phyloP scores from a whole-genome alignment of 2,329 filamentous ascomycete genomes.

The Epichloe hybrida region DNA sequence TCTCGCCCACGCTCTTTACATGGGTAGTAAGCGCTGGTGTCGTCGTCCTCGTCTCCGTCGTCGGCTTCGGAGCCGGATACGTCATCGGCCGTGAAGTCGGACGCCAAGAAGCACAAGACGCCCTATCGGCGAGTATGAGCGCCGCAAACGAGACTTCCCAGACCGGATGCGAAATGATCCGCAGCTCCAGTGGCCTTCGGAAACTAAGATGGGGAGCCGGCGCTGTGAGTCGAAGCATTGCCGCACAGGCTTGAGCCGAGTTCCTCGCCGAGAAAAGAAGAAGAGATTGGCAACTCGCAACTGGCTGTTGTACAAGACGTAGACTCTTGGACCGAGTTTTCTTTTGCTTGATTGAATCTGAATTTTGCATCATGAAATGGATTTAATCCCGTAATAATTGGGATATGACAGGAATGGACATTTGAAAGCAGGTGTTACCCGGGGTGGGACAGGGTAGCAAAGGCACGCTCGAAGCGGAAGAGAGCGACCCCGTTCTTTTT shows the following conservation, averaged over 20 bases:
- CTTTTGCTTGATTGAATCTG: not conserved
- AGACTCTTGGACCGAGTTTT: not conserved
- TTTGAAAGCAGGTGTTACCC: not conserved
- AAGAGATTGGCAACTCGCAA: too few species aligned
- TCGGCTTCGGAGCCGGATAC: constrained; percentile 56
- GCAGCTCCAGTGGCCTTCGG: constrained; percentile 36
- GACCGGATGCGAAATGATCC: constrained; percentile 40
- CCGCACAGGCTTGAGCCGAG: constrained; percentile 22
- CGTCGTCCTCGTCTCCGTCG: constrained; percentile 52
- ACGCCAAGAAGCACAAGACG: constrained; percentile 45
- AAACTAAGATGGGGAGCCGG: constrained; percentile 42
- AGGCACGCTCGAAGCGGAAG: not conserved
- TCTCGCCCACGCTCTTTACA: constrained; percentile 47
- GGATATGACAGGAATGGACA: not conserved
- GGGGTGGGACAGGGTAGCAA: not conserved
- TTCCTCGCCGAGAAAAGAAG: not conserved
- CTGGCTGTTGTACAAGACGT: not conserved
- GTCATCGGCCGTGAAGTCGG: constrained; percentile 55
- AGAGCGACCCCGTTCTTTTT: not conserved
- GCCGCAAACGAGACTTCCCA: constrained; percentile 32
- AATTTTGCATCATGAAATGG: not conserved
- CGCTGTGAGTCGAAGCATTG: constrained; percentile 35
- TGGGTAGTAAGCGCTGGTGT: constrained; percentile 56
- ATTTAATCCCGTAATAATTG: not conserved
- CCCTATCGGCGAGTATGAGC: constrained; percentile 27